A percentile compares a stretch with the other conserved stretches of the same genome.
These are phyloP conservation scores for Euclidium syriacum DNA, from an alignment of 345 rosid genomes.

Conservation along the genomic window DNA sequence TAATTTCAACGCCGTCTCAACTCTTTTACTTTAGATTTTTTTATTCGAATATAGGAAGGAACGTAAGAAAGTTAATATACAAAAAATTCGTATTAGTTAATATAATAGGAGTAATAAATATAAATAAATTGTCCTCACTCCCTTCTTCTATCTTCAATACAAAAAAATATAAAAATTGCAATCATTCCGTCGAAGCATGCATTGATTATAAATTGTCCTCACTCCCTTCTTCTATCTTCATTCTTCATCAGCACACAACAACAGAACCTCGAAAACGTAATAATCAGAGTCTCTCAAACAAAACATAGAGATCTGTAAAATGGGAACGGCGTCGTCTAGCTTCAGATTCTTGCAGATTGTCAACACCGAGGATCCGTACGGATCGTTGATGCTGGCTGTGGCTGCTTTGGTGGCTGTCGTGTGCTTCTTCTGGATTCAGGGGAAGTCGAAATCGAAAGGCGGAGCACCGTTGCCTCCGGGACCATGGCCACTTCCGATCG, in stretches of 20 bases:
- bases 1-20: slow-evolving; percentile 12
- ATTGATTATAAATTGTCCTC: slow-evolving; percentile 13
- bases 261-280: background rate
- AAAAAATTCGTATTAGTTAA: too few relatives aligned
- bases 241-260: slow-evolving; percentile 6
- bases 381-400: background rate
- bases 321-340: slow-evolving; percentile 4
- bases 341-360: slow-evolving; percentile 9
- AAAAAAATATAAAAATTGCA: too few relatives aligned
- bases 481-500: slow-evolving; percentile 34
- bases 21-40: background rate
- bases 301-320: background rate
- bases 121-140: slow-evolving; percentile 13
- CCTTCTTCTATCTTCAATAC: background rate
- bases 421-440: slow-evolving; percentile 15
- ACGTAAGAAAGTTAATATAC: background rate
- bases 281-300: background rate
- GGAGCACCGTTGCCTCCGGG: slow-evolving; percentile 34
- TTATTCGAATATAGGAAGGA: slow-evolving; percentile 6
- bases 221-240: slow-evolving; percentile 2
- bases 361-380: slow-evolving; percentile 6
- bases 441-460: slow-evolving; percentile 14
- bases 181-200: background rate
- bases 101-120: background rate
- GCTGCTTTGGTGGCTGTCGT: slow-evolving; percentile 6